Evolutionary conservation across 2,329 filamentous ascomycete species (phyloP).

Genomic region (Rhynchosporium secalis): DNA sequence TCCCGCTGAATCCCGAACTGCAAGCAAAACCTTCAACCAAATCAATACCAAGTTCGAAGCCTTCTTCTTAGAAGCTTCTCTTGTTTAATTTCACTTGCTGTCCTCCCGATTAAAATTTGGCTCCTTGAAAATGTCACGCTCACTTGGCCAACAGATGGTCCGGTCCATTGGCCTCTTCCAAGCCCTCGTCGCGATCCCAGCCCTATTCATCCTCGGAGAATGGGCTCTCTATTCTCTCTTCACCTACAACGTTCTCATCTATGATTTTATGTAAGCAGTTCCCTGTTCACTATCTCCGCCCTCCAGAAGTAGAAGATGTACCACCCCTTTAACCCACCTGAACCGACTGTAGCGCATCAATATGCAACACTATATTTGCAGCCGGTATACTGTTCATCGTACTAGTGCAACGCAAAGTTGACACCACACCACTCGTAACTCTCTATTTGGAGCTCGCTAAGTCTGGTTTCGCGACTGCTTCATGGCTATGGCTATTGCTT

Average conservation of each 20-base stretch:
- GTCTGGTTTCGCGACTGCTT: constrained; percentile 23
- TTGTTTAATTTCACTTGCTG: too few species aligned
- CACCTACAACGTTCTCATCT: constrained; percentile 10
- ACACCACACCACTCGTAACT: constrained; percentile 5
- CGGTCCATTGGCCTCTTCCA: constrained; percentile 28
- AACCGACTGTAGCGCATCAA: constrained; percentile 9
- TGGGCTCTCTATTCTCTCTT: constrained; percentile 13
- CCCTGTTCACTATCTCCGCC: background rate
- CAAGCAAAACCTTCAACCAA: background rate
- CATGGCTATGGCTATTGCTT: constrained; percentile 32
- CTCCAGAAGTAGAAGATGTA: background rate
- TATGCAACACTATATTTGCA: constrained; percentile 25
- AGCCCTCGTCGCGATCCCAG: constrained; percentile 26
- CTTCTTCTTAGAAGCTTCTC: too few species aligned
- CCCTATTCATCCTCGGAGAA: constrained; percentile 19
- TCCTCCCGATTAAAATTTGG: too few species aligned
- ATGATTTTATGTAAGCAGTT: constrained; percentile 23
- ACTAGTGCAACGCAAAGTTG: constrained; percentile 26
- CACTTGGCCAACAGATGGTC: constrained; percentile 26
- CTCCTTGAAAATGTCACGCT: constrained; percentile 17
- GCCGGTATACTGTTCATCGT: constrained; percentile 29
- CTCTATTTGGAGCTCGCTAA: constrained; percentile 28
- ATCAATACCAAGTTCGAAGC: background rate
- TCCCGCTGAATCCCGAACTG: background rate
- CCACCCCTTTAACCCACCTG: background rate